phyloP scores from a whole-genome alignment of 2,329 filamentous ascomycete genomes.

The Cordyceps sp. region DNA sequence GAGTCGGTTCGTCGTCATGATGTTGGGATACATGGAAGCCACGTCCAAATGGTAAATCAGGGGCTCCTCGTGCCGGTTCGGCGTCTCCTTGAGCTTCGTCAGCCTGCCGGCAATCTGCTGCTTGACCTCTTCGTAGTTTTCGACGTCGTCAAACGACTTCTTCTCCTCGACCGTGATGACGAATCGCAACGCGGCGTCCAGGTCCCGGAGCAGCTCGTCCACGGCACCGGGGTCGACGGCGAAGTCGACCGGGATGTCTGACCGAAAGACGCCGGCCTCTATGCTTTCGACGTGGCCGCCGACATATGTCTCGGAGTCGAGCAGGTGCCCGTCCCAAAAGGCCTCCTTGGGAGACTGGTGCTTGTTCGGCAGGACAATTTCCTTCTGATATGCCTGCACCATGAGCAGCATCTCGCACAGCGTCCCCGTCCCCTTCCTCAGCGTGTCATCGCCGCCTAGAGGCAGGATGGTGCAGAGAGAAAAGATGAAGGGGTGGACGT shows the following conservation, averaged over 20 bases:
- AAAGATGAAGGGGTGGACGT: slow-evolving; percentile 99
- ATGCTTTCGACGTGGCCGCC: slow-evolving; percentile 99
- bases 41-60: slow-evolving; percentile 97
- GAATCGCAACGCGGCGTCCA: slow-evolving; percentile 81
- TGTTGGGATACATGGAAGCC: slow-evolving; percentile 98
- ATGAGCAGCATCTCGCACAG: slow-evolving; percentile 99
- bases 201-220: slow-evolving; percentile 71
- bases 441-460: slow-evolving; percentile 76
- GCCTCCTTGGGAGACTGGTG: slow-evolving; percentile 79
- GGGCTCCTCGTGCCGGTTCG: slow-evolving; percentile 70
- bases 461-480: slow-evolving; percentile 94
- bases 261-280: slow-evolving; percentile 89
- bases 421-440: slow-evolving; percentile 92
- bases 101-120: slow-evolving; percentile 62
- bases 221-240: slow-evolving; percentile 76
- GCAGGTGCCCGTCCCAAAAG: slow-evolving; percentile 90
- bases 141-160: slow-evolving; percentile 62
- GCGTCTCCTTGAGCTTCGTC: slow-evolving; percentile 58
- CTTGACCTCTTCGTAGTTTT: slow-evolving; percentile 73
- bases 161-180: slow-evolving; percentile 74
- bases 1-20: slow-evolving; percentile 97
- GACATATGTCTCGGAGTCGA: slow-evolving; percentile 96
- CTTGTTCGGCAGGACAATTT: slow-evolving; percentile 91
- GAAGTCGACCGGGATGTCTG: slow-evolving; percentile 91
- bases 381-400: slow-evolving; percentile 89